These are phyloP conservation scores for Claviceps citrina DNA, from an alignment of 2,329 filamentous ascomycete species.

Conservation along the genomic window DNA sequence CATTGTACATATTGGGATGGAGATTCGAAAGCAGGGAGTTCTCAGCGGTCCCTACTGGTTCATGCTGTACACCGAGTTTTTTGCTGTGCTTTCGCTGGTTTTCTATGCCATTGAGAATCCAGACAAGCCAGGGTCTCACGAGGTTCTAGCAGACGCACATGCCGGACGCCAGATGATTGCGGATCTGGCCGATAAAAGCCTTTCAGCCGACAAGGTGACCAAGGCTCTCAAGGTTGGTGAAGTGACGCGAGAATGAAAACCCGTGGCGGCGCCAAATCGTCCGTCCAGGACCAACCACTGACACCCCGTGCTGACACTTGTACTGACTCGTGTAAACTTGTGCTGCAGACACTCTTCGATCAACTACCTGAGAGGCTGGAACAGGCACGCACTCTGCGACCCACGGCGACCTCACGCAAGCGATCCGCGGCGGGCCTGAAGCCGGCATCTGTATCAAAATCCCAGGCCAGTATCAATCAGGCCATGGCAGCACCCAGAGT, in stretches of 20 bases:
- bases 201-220: slow-evolving; percentile 79
- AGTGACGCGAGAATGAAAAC: background rate
- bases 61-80: slow-evolving; percentile 71
- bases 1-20: slow-evolving; percentile 64
- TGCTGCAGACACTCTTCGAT: slow-evolving; percentile 58
- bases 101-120: slow-evolving; percentile 73
- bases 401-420: slow-evolving; percentile 33
- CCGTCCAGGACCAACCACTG: too few species aligned
- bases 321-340: slow-evolving; percentile 6
- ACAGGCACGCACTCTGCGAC: slow-evolving; percentile 24
- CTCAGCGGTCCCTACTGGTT: slow-evolving; percentile 81
- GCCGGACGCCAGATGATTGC: slow-evolving; percentile 73
- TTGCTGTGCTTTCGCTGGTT: slow-evolving; percentile 61
- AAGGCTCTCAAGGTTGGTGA: slow-evolving; percentile 54
- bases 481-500: slow-evolving; percentile 20
- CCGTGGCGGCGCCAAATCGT: too few species aligned
- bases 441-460: slow-evolving; percentile 19
- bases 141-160: slow-evolving; percentile 71
- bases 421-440: slow-evolving; percentile 33
- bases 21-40: slow-evolving; percentile 59
- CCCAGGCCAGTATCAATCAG: slow-evolving; percentile 15
- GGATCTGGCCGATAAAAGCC: slow-evolving; percentile 63
- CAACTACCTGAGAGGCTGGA: slow-evolving; percentile 62
- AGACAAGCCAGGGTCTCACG: slow-evolving; percentile 55
- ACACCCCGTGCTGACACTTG: too few species aligned